Base-by-base conservation (phyloP, 345 rosid species). In the Turritis glabra region DNA sequence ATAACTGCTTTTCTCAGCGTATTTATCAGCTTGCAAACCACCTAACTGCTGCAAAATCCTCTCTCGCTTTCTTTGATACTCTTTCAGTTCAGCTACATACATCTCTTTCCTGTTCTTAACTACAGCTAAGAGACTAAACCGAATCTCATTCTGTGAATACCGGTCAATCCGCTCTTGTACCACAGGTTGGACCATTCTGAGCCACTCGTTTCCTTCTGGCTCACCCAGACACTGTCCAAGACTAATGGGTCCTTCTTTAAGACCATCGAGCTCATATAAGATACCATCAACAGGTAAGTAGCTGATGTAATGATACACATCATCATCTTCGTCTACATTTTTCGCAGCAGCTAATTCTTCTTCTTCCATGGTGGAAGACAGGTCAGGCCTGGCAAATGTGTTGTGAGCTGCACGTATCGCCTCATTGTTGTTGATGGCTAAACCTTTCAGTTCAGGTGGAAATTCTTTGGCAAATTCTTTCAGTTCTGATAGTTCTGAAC, bases 21-120 rank as follows among this genome's bases (percentile, higher is more conserved):
- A 75, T 78, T 88, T 83, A 37, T 94, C 96, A 0, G 85, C 63
- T 37, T 88, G 96, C 30, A 80, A 69, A 51, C 57, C 12, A 58
- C 73, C 81, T 15, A 77, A 58, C 81, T 77, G 77, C 73, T 66
- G 81, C 73, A 77, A 32, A 22, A 77, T 66, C 64, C 81, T 72
- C 73, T 77, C 81, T 11, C 81, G 72, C 69, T 77, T 32, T 8
- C 55, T 18, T 22, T 77, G 81, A 17, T 57, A 77, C 69, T 77
- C 81, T 66, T 72, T 77, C n/a, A 77, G 12, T 14, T 72, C 81
- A 72, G 77, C 77, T 59, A 27, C 30, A 59, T 72, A 77, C 73
- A 65, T 43, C 73, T 77, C 81, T 67, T 66, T 71, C 64, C 77
- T 77, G 63, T 77, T 77, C 64, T 72, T 77, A 66, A 77, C 77